Base-by-base conservation (phyloP, 2,329 filamentous ascomycete genomes). In the Beauveria asiatica region DNA sequence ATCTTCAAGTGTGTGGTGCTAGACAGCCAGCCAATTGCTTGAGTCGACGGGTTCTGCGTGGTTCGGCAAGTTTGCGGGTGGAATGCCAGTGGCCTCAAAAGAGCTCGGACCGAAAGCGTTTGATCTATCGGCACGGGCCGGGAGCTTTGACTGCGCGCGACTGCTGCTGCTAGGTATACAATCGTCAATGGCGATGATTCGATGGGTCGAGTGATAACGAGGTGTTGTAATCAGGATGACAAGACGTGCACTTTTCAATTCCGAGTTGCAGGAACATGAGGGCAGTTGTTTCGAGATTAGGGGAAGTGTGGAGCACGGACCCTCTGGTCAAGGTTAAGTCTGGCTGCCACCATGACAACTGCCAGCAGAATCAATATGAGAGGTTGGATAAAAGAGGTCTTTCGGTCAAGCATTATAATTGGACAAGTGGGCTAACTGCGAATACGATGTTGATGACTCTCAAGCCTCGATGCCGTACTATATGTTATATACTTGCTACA, bases 221-320 rank as follows among this genome's bases (percentile, higher is more conserved):
- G 5, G 19, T 57, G 41, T 27, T 49, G 55, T 48, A 49, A 25
- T 19, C 5, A 25, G 27, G 53, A 57, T 27, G 55, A 23, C 16
- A 11, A 37, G 19, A 42, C 16, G 49, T 19, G 33, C 25, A n/a
- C 19, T 17, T 50, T 4, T 49, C 30, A 33, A 30, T 48, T 33
- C 19, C 16, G 19, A 1, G 33, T 41, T 41, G 44, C 27, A 21
- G 33, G 8, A 50, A 39, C 45, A 13, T 21, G 39, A 46, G 39
- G 23, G 21, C n/a, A 19, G 37, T 21, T n/a, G 49, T 25, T 48
- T 33, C 21, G 49, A 53, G 10, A 33, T 59, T 46, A 59, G 41
- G 49, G 57, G 57, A 54, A 39, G 27, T 16, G 49, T 59, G 57
- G 57, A 25, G 57, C 57, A 53, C 57, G 48, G 57, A 52, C 49